These are phyloP conservation scores for Persicaria maculosa DNA, from an alignment of 148 eudicot genomes.

Conservation along the genomic window DNA sequence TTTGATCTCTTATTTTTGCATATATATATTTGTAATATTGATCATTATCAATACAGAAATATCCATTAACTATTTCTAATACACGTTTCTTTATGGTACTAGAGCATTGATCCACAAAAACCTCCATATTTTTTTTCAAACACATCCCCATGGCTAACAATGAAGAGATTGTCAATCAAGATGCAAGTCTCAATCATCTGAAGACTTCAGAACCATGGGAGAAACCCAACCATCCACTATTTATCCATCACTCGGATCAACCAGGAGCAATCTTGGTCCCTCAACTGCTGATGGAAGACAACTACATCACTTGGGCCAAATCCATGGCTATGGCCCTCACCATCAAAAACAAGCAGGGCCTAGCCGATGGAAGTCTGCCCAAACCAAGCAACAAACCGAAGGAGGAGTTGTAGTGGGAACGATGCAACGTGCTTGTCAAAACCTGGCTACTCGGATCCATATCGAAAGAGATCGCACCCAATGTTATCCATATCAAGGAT, in stretches of 20 bases:
- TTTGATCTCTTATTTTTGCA: too few species aligned
- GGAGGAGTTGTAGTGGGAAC: not conserved
- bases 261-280: not conserved
- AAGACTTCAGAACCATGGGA: not conserved
- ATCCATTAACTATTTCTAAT: too few species aligned
- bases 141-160: not conserved
- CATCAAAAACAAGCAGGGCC: not conserved
- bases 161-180: not conserved
- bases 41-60: not conserved
- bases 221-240: not conserved
- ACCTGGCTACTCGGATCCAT: not conserved
- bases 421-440: not conserved
- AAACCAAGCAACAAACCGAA: not conserved
- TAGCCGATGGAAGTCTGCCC: not conserved
- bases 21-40: too few species aligned
- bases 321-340: not conserved
- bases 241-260: not conserved
- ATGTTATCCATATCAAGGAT: not conserved
- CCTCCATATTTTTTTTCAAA: not conserved
- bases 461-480: not conserved
- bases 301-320: not conserved
- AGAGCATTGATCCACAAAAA: not conserved
- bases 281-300: not conserved
- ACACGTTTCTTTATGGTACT: not conserved
- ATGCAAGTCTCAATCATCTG: not conserved